Evolutionary conservation across 176 grass and related monocot genomes (phyloP), one percentile per base, ranked within the genome.

Genomic region (Oryza rufipogon): DNA sequence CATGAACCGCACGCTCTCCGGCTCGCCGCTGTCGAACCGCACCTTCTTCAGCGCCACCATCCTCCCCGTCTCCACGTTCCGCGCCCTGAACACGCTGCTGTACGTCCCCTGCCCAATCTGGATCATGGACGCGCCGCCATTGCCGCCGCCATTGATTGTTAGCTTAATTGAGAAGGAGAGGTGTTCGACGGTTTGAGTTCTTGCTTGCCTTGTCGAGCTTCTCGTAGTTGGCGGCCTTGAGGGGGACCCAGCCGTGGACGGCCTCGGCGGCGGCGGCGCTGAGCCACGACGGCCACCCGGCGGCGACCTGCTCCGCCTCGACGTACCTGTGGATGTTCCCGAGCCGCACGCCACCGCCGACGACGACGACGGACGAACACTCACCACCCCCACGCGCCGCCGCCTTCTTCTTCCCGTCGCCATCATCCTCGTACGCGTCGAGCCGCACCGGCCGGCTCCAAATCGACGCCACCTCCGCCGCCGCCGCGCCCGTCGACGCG

Each of bases 261-360:
- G 93, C 97, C 91, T 99, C 97, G 36, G 92, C 97, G 14, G 97
- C 97, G 14, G 94, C 91, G 28, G 91, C 11, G 84, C 88, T 99
- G 33, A 99, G 84, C 97, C 97, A 99, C 45, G 78, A 54, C 30
- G 97, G 93, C 93, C 97, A 99, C 51, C 97, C 93, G 1, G 97
- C 93, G 0, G 93, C 93, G 13, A 76, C 84, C 44, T 91, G 93
- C 90, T 99, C 97, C 8, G 84, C 86, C 68, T 84, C 86, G 41
- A 89, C 51, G 84, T 86, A 79, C 10, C 78, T 83, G 72, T 87
- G 86, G 76, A 91, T 38, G 80, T 84, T 89, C 22, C 89, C 75
- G 20, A 81, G 80, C 25, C 90, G 52, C 22, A 73, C 41, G 34
- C 47, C 47, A 13, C 47, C 38, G 38, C 38, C 34, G 5, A 16